Base-by-base conservation (phyloP, 805 yeast genomes). In the Candida peoriensis region DNA sequence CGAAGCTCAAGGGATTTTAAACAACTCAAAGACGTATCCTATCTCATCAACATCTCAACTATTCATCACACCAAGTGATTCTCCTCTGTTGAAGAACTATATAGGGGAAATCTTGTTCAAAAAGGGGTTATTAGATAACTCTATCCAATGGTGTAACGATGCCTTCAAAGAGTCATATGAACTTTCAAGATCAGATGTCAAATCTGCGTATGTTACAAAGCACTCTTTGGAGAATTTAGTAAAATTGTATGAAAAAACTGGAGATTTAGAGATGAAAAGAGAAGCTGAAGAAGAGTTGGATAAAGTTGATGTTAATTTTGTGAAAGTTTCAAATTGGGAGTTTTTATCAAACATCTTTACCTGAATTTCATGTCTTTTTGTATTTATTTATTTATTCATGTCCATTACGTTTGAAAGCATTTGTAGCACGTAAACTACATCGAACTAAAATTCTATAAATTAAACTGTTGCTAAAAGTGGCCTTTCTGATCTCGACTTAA, bases 21-120 rank as follows among this genome's bases (percentile, higher is more conserved):
- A 24, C 2, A 8, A 15, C 11, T 18, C 19, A 6, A 30, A 24
- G 3, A 15, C 26, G 2, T n/a, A 21, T 5, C 11, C 17, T 8
- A 25, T 24, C 12, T 15, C 20, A n/a, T 30, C 34, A 13, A 14
- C 28, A 3, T 12, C 23, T 11, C 10, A 31, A 10, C 17, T 32
- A n/a, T 8, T 21, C 17, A 14, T 30, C 10, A 34, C 5, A 32
- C 35, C 8, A 29, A 22, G 22, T 24, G 42, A 45, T 37, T 51
- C 56, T 6, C 69, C 74, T 6, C 40, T 67, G 29, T 34, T 69
- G 23, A 64, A 64, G 43, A 53, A 63, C 24, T 65, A 68, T 41
- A 48, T 68, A 7, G 62, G 72, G 28, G 74, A 70, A 42, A 43
- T 70, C 6, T 39, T 68, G 3, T 68, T 69, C 63, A 47, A 47